Conservation (phyloP, 2,329 filamentous ascomycete species). For the Helminthosporium solani region DNA sequence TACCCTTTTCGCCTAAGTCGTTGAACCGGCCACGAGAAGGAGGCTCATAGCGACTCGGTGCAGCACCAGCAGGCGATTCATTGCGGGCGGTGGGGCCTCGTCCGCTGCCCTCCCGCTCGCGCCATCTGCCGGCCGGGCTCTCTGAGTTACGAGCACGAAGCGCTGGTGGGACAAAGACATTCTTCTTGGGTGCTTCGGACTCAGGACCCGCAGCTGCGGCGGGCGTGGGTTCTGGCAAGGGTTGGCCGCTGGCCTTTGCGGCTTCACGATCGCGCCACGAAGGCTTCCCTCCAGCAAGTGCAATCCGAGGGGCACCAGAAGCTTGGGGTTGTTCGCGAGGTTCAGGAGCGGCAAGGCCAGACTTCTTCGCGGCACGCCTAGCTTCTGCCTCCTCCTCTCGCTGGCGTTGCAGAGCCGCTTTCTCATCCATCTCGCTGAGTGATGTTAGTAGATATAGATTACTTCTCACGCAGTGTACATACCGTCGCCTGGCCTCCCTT, state of each 20-base stretch:
- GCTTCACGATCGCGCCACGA: slow-evolving; percentile 75
- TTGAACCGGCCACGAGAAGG: slow-evolving; percentile 31
- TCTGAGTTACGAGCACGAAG: slow-evolving; percentile 40
- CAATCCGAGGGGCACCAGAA: slow-evolving; percentile 60
- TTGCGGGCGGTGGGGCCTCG: slow-evolving; percentile 31
- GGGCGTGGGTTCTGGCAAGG: slow-evolving; percentile 31
- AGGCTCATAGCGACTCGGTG: slow-evolving; percentile 28
- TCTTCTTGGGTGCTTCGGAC: slow-evolving; percentile 39
- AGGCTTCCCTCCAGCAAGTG: slow-evolving; percentile 62
- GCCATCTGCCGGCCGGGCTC: slow-evolving; percentile 39
- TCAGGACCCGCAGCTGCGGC: slow-evolving; percentile 35
- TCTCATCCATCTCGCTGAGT: slow-evolving; percentile 61
- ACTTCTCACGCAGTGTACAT: slow-evolving; percentile 32
- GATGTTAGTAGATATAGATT: slow-evolving; percentile 37
- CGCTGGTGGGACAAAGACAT: slow-evolving; percentile 50
- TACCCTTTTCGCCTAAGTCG: slow-evolving; percentile 22
- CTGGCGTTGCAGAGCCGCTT: slow-evolving; percentile 67
- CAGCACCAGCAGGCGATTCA: slow-evolving; percentile 34
- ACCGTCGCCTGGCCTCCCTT: slow-evolving; percentile 61
- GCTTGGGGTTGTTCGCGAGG: slow-evolving; percentile 37
- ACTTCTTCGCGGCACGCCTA: slow-evolving; percentile 64
- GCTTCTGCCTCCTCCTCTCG: slow-evolving; percentile 87
- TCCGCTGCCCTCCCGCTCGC: slow-evolving; percentile 39
- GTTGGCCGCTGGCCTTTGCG: slow-evolving; percentile 40
- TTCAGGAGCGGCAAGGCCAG: slow-evolving; percentile 36